These are phyloP conservation scores for Wickerhamomyces rabaulensis DNA, from an alignment of 805 yeast species.

Conservation along the genomic window DNA sequence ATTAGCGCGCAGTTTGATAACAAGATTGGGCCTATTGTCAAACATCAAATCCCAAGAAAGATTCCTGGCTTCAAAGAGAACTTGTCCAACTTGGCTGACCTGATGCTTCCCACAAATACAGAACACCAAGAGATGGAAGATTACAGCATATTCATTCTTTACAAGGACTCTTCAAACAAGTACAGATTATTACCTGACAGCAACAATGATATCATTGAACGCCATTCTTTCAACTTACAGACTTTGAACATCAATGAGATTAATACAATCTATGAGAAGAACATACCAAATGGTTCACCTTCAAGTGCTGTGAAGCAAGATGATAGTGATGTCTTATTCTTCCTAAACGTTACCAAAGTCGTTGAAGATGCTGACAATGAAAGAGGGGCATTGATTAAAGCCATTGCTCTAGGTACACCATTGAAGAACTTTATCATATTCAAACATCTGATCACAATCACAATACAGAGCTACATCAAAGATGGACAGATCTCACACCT, in stretches of 20 bases:
- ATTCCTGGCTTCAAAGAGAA: slow-evolving; percentile 32
- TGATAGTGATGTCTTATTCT: slow-evolving; percentile 37
- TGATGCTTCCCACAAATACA: slow-evolving; percentile 59
- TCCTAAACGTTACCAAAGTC: slow-evolving; percentile 53
- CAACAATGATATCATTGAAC: slow-evolving; percentile 14
- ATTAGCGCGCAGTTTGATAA: slow-evolving; percentile 78
- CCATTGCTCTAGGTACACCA: slow-evolving; percentile 54
- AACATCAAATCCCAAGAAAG: slow-evolving; percentile 51
- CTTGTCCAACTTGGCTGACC: slow-evolving; percentile 40
- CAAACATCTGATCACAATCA: slow-evolving; percentile 51
- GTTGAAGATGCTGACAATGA: slow-evolving; percentile 31
- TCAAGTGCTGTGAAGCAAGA: neutral
- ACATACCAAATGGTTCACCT: neutral
- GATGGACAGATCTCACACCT: slow-evolving; percentile 17
- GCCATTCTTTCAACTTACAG: slow-evolving; percentile 7
- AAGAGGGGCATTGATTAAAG: slow-evolving; percentile 57
- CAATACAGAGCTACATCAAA: slow-evolving; percentile 34
- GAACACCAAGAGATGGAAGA: slow-evolving; percentile 52
- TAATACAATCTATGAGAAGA: slow-evolving; percentile 19
- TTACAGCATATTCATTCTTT: slow-evolving; percentile 51
- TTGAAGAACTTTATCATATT: slow-evolving; percentile 49
- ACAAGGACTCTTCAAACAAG: slow-evolving; percentile 28
- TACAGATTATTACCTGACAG: slow-evolving; percentile 17
- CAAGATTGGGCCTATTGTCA: slow-evolving; percentile 63
- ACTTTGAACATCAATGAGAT: slow-evolving; percentile 11